Base-by-base conservation (phyloP, 2,329 filamentous ascomycete genomes). In the Capronia epimyces region DNA sequence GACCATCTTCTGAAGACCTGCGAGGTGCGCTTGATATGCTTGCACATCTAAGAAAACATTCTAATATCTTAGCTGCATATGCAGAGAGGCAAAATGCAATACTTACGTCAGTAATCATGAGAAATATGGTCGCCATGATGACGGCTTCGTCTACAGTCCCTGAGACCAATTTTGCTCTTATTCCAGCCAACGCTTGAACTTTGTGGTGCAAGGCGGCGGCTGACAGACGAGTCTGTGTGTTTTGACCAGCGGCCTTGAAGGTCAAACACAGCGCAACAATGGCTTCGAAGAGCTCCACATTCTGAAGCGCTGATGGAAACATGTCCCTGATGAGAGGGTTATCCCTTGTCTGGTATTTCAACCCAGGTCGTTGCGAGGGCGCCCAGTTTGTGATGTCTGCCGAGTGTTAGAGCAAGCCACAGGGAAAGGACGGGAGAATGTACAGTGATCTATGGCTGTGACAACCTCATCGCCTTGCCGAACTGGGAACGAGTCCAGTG, bases 101-200 rank as follows among this genome's bases (percentile, higher is more conserved):
- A 51, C 50, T 34, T 46, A 53, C 54, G 21, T 56, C 54, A 34
- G 49, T 56, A n/a, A 56, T 56, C 54, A 56, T 56, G 18, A 56
- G 48, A 21, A 56, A 53, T 9, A 56, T 48, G 2, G 54, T 56
- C 16, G 54, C 51, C 20, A 56, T 36, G 22, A 56, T 49, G 20
- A 56, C 44, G 34, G 50, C 54, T 18, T 56, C 50, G 37, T 56
- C 54, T 3, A 56, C 43, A 15, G 27, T 31, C 13, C 54, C 54
- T 4, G 44, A 50, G 13, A 22, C 43, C 41, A 56, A 37, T 31
- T 53, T 53, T 6, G 15, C 31, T 12, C 54, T 18, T 7, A 56
- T 53, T 21, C 40, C 50, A 10, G 45, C 40, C 24, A 56, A 34
- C 10, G 54, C 50, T 24, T 49, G 46, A 16, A 47, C 50, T 27